A percentile compares a stretch with the other conserved stretches of the same genome.
phyloP scores from a whole-genome alignment of 208 protist species.

The Crithidia bombi region DNA sequence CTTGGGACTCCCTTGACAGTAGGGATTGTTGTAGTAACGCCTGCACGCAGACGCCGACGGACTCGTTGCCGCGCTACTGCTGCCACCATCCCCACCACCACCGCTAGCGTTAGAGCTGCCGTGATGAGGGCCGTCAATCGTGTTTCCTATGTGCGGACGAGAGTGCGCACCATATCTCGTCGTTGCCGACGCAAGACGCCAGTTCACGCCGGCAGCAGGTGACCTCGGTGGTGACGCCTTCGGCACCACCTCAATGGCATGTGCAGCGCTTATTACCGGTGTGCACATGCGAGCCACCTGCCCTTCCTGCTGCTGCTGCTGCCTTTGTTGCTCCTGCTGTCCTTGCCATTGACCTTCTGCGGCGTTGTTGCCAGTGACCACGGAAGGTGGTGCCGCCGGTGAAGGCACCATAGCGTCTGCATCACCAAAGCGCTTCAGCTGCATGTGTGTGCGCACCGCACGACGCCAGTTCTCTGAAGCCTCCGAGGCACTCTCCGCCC shows the following conservation, averaged over 20 bases:
- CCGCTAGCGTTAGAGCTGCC: background rate
- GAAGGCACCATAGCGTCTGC: background rate
- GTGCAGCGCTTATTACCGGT: background rate
- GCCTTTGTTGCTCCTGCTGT: background rate
- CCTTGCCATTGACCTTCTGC: background rate
- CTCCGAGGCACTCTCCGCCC: background rate
- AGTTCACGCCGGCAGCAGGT: background rate
- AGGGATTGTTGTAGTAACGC: slow-evolving; percentile 36
- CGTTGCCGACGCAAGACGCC: background rate
- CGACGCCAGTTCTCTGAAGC: background rate
- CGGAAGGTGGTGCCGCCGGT: no score
- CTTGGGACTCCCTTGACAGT: slow-evolving; percentile 19
- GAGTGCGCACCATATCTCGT: background rate
- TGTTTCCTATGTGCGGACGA: no score
- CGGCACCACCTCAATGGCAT: slow-evolving; percentile 9
- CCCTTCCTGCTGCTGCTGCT: background rate
- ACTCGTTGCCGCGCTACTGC: background rate
- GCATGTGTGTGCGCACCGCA: slow-evolving; percentile 1
- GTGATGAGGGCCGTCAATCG: background rate
- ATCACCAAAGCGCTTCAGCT: background rate
- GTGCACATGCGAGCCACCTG: background rate
- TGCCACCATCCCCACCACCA: background rate
- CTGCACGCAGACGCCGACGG: slow-evolving; percentile 5
- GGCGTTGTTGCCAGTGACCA: background rate
- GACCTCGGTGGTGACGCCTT: background rate